Base-by-base conservation (phyloP, 148 eudicot species). In the Arbutus unedo region DNA sequence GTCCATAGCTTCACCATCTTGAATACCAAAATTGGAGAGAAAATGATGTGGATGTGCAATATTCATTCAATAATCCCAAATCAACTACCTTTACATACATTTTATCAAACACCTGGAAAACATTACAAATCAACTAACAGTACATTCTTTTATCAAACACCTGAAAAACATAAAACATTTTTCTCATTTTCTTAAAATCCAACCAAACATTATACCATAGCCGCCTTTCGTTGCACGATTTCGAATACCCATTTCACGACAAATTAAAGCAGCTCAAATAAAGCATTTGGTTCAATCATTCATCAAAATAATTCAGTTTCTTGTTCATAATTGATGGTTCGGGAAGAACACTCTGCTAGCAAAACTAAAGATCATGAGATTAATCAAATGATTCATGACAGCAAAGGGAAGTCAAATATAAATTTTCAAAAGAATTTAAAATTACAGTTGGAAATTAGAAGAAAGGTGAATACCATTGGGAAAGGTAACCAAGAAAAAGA, bases 401-500 rank as follows among this genome's bases (percentile, higher is more conserved):
- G 50, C 38, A 25, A 76, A 5, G 59, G 3, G 9, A 76, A 76
- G 50, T 10, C 41, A 23, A 4, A 21, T 4, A 6, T 38, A 4
- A 9, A 59, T 1, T 14, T 8, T 23, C 0, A 41, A n/a, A 8
- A 43, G 53, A 78, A 79, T 16, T 23, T 2, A 67, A 70, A 10
- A 13, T 2, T 5, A 43, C 31, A 18, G 4, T 8, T 38, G 56
- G 23, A 56, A 49, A 75, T 74, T 16, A 41, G 2, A 38, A 16
- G n/a, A 55, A 48, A 64, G 64, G 54, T 21, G 8, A 23, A 49
- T 84, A 84, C 86, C 83, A 1, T 62, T 43, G 3, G 86, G 81
- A 76, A 84, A 81, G 81, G 64, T 5, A 18, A 84, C 7, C 6
- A 74, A 8, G 83, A 84, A 80, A 64, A 84, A 82, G 67, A 76